Evolutionary conservation across 192 early-diverging fungal genomes (phyloP), one percentile per base, ranked within the genome.

Genomic region (Lunasporangiospora selenospora): DNA sequence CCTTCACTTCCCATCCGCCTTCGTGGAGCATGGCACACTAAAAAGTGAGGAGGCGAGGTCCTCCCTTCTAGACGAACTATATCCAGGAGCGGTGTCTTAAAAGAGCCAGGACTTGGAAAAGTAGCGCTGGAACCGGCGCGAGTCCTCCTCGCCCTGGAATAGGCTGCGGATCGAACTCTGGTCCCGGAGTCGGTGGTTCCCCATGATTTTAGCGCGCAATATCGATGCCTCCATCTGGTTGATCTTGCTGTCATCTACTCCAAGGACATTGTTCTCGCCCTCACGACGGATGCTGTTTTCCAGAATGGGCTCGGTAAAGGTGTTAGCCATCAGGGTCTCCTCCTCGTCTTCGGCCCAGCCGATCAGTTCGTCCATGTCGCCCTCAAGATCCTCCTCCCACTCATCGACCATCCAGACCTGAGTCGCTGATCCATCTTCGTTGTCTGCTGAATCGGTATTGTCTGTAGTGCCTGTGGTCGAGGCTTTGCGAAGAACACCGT

Each of bases 31-130:
- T n/a, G n/a, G n/a, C n/a, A n/a, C n/a, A n/a, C n/a, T n/a, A n/a
- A n/a, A n/a, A n/a, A n/a, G n/a, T n/a, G n/a, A n/a, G n/a, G n/a
- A n/a, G n/a, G n/a, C n/a, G n/a, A n/a, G n/a, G n/a, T n/a, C n/a
- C n/a, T n/a, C n/a, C n/a, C n/a, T n/a, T n/a, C n/a, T n/a, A n/a
- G n/a, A n/a, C n/a, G n/a, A n/a, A n/a, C n/a, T n/a, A n/a, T n/a
- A n/a, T n/a, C n/a, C n/a, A n/a, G n/a, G n/a, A n/a, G n/a, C n/a
- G n/a, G n/a, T n/a, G n/a, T n/a, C n/a, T 36, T 47, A 73, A 31
- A 73, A 73, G 42, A 73, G 69, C 69, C 69, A 73, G 1, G 69
- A 73, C 29, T 73, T 61, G 12, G 69, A 73, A 51, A 73, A 58
- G 19, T 63, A 29, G 16, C 61, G 53, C 29, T 63, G 53, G 40